Base-by-base conservation (phyloP, 2,329 filamentous ascomycete species). In the Phyllachora maydis region DNA sequence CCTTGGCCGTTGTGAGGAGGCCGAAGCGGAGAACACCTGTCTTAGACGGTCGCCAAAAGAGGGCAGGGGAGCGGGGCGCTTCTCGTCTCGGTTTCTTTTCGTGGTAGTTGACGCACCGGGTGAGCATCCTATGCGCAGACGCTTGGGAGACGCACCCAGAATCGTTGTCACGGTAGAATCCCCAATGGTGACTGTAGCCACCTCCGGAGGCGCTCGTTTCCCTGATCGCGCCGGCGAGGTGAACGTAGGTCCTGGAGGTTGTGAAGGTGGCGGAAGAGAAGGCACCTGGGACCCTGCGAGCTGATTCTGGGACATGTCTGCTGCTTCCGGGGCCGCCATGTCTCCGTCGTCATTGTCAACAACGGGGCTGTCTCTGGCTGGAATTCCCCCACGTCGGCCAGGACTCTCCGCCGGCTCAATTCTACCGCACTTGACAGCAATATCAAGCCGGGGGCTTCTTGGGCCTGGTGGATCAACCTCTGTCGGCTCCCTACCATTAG, bases 131-230 rank as follows among this genome's bases (percentile, higher is more conserved):
- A 27, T 44, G 46, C 23, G 14, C 22, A 30, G 48, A 27, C 46
- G 55, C 31, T 65, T 63, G 4, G 53, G 38, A 23, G 60, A 52
- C 23, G 54, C 61, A 2, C 73, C 72, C 32, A 81, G 58, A 16
- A 67, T 57, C 11, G 68, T 70, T 0, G 65, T 72, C 4, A 68
- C 57, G 0, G 70, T 78, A 21, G 58, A 60, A 30, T 70, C 57
- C 2, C 75, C 77, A 25, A 85, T 65, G 0, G 73, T 82, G 22
- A 85, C 76, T 2, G 73, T 78, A 11, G 76, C 75, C 24, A 71
- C 50, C 35, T 78, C 69, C 14, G 59, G 48, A 2, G 62, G 59
- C 2, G 59, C 49, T 16, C 73, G 59, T 38, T 66, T 74, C 1
- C 61, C 56, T 12, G 35, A 32, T 5, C 34, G 32, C 5, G 32